These are phyloP conservation scores for Agrocybe chaxingu DNA, from an alignment of 768 basidiomycete species.

Conservation along the genomic window DNA sequence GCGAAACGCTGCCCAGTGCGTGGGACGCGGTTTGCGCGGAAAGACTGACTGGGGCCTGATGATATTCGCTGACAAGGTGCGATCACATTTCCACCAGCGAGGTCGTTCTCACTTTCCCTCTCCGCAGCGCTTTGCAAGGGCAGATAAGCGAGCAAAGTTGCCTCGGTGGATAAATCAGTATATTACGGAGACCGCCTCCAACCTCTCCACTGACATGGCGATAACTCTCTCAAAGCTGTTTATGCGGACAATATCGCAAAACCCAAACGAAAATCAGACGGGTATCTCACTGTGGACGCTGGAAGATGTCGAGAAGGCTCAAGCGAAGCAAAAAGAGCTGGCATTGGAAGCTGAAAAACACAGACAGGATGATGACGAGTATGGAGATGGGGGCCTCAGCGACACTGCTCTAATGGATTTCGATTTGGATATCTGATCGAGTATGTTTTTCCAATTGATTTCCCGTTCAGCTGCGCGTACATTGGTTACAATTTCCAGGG, in stretches of 20 bases:
- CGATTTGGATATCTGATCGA: conserved; percentile 40
- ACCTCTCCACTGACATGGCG: conserved; percentile 98
- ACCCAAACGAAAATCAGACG: conserved; percentile 93
- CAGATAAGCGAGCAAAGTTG: conserved; percentile 91
- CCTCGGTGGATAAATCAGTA: conserved; percentile 99
- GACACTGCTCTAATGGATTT: conserved; percentile 61
- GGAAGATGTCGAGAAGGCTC: conserved; percentile 85
- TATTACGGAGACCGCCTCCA: conserved; percentile 97
- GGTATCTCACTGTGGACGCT: conserved; percentile 94
- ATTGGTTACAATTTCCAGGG: conserved; percentile 36
- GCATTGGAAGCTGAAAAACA: conserved; percentile 47
- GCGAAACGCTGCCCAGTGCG: conserved; percentile 98
- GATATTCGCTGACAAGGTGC: conserved; percentile 98
- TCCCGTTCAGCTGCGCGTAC: conserved; percentile 15
- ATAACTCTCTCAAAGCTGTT: conserved; percentile 92
- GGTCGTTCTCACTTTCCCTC: background rate
- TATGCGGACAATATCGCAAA: conserved; percentile 98
- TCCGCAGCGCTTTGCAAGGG: conserved; percentile 80
- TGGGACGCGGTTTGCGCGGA: conserved; percentile 94
- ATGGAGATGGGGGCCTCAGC: conserved; percentile 64
- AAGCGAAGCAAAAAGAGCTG: conserved; percentile 74
- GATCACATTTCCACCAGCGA: background rate
- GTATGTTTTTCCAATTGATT: conserved; percentile 4
- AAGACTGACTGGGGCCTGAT: conserved; percentile 99
- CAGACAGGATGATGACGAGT: conserved; percentile 55